A percentile compares a stretch with the other conserved stretches of the same genome.
phyloP scores from a whole-genome alignment of 1,284 basidiomycete species.

The Ceraceosorus bombacis region DNA sequence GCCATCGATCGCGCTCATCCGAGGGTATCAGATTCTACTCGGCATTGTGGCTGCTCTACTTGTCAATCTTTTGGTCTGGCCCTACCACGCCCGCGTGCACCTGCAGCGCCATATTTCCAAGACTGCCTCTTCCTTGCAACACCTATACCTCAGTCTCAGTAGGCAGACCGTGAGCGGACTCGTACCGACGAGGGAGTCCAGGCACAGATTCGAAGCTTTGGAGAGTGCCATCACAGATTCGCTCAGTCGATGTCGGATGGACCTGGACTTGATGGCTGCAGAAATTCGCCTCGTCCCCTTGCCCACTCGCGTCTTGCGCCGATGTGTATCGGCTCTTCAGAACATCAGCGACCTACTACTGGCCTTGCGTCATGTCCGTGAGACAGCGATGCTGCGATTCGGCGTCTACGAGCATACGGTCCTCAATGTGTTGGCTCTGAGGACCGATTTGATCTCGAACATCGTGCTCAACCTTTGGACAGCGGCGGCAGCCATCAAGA shows the following conservation, averaged over 20 bases:
- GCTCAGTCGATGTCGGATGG: constrained; percentile 46
- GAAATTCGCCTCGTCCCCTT: constrained; percentile 53
- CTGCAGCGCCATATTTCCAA: constrained; percentile 25
- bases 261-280: constrained; percentile 42
- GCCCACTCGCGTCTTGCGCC: constrained; percentile 24
- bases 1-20: constrained; percentile 20
- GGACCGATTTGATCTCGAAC: constrained; percentile 51
- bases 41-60: constrained; percentile 40
- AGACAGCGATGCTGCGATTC: constrained; percentile 30
- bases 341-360: constrained; percentile 49
- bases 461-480: constrained; percentile 52
- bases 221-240: constrained; percentile 11
- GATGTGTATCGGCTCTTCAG: constrained; percentile 45
- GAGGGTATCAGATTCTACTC: constrained; percentile 40
- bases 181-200: constrained; percentile 16
- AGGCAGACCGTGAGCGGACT: constrained; percentile 36
- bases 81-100: constrained; percentile 37
- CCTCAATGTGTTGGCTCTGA: constrained; percentile 51
- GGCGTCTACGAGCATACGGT: constrained; percentile 50
- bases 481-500: constrained; percentile 50
- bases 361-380: constrained; percentile 50
- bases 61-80: constrained; percentile 39
- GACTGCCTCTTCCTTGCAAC: constrained; percentile 26
- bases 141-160: constrained; percentile 34
- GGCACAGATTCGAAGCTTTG: constrained; percentile 22